Percentiles rank a stretch among this genome's conserved stretches.
Evolutionary conservation across 768 basidiomycete species (phyloP).

Genomic region (Daedaleopsis nitida): DNA sequence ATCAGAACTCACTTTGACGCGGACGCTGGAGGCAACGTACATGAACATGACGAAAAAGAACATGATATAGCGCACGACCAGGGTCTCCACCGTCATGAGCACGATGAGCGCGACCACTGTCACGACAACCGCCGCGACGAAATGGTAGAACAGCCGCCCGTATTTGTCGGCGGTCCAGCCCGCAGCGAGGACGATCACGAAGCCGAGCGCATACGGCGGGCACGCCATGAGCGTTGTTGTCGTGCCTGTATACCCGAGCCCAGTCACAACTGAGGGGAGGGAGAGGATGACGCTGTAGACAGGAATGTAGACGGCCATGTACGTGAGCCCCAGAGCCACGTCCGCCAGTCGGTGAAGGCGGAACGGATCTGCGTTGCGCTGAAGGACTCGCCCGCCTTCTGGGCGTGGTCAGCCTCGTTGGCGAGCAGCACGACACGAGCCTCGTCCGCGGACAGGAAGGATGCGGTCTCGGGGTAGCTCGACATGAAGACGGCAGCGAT

Average conservation of each 20-base stretch:
- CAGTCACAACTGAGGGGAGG: slow-evolving; percentile 68
- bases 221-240: slow-evolving; percentile 67
- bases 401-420: slow-evolving; percentile 39
- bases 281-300: slow-evolving; percentile 55
- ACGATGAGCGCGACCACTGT: slow-evolving; percentile 32
- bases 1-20: background rate
- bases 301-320: slow-evolving; percentile 47
- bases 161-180: slow-evolving; percentile 30
- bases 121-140: slow-evolving; percentile 22
- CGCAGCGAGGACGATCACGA: slow-evolving; percentile 26
- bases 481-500: slow-evolving; percentile 39
- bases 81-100: slow-evolving; percentile 31
- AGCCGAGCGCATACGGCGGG: slow-evolving; percentile 42
- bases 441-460: slow-evolving; percentile 47
- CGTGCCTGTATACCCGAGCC: slow-evolving; percentile 57
- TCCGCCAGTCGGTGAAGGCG: slow-evolving; percentile 41
- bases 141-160: slow-evolving; percentile 30
- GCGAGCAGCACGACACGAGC: slow-evolving; percentile 41
- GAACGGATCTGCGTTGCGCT: slow-evolving; percentile 38
- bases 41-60: slow-evolving; percentile 39
- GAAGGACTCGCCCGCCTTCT: slow-evolving; percentile 34
- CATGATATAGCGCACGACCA: slow-evolving; percentile 34
- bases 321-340: slow-evolving; percentile 42
- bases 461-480: slow-evolving; percentile 49
- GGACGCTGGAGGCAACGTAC: slow-evolving; percentile 19